Evolutionary conservation across 805 yeast species (phyloP).

Genomic region (Candida piceae): DNA sequence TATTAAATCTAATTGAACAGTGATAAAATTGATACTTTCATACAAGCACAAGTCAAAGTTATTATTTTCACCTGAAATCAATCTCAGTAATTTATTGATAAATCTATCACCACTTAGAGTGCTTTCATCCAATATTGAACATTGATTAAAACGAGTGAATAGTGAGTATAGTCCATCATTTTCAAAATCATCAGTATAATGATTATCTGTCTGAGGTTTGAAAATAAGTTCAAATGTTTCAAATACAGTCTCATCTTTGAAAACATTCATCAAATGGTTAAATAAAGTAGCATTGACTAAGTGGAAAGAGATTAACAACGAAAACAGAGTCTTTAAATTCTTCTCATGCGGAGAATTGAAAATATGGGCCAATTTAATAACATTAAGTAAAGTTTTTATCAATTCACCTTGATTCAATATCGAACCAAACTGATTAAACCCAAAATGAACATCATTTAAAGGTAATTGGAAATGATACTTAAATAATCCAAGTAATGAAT

Average conservation of each 20-base stretch:
- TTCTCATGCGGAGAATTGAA: constrained; percentile 14
- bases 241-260: too few species aligned
- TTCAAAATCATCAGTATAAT: not conserved
- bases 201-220: too few species aligned
- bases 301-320: constrained; percentile 19
- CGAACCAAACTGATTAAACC: constrained; percentile 23
- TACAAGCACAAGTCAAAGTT: constrained; percentile 4
- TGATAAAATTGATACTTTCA: constrained; percentile 6
- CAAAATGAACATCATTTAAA: constrained; percentile 17
- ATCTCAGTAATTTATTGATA: constrained; percentile 5
- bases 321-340: constrained; percentile 18
- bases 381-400: constrained; percentile 10
- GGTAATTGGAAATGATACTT: constrained; percentile 27
- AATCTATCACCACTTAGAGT: constrained; percentile 15
- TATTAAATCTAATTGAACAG: constrained; percentile 4
- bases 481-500: constrained; percentile 16
- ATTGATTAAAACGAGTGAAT: constrained; percentile 16
- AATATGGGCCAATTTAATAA: constrained; percentile 10
- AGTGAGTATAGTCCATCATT: constrained; percentile 11
- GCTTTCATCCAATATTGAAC: constrained; percentile 18
- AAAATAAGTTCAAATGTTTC: constrained; percentile 10
- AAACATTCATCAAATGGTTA: too few species aligned
- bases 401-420: constrained; percentile 11
- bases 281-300: constrained; percentile 16
- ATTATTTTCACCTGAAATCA: constrained; percentile 6